Evolutionary conservation across 225 moss, liverwort and hornwort species (phyloP), one percentile per base, ranked within the genome.

Genomic region (Rhytidiadelphus loreus): DNA sequence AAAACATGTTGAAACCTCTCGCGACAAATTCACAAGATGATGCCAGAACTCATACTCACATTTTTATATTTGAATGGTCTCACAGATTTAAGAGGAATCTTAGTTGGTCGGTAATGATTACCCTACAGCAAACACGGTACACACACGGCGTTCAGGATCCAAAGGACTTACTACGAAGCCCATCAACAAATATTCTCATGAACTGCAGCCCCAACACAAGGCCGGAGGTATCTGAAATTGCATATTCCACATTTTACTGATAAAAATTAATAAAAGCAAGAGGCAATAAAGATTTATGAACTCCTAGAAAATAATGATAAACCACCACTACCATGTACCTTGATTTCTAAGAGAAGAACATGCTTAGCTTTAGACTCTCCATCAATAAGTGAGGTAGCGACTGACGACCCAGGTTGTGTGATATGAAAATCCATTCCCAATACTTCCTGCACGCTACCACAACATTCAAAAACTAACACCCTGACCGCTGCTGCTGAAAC

Each of bases 381-480:
- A 93, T 96, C 99, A 88, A 95, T 95, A 57, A 99, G 94, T 57
- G 99, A 95, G 53, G 99, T 99, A 58, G 99, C 99, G 60, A 99
- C 97, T 82, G 99, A 99, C 69, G 99, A 99, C 57, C 99, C 99
- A 80, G 99, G 99, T 92, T 99, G 99, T 71, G 97, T 99, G 58
- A 99, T 96, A 88, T 97, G 97, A 87, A 99, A 99, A 56, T 96
- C 99, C 99, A 99, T 97, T 75, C 99, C 99, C 89, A 97, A 91
- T 63, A 99, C 97, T 93, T 99, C 97, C 97, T 98, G 95, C 93
- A 95, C 53, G 84, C 41, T 71, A 88, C 41, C 90, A 88, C 63
- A 91, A 89, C 68, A 88, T 80, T 91, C 82, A 62, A 85, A 90
- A 89, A 87, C 77, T 60, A 70, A 30, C 52, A 57, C 22, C 77